phyloP scores from a whole-genome alignment of 164 flowering plant genomes.

The Vitis amurensis region DNA sequence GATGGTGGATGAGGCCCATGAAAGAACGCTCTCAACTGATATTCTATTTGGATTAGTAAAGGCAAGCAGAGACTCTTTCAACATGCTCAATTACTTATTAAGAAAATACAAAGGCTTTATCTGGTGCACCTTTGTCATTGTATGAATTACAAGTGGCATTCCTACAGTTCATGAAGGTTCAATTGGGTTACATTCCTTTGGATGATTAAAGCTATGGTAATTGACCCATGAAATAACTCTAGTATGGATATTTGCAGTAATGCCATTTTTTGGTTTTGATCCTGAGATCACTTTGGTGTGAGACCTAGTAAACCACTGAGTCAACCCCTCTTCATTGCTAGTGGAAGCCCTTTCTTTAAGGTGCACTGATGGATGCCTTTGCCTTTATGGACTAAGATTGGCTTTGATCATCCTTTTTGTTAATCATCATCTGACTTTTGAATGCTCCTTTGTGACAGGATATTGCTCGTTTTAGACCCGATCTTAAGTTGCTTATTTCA shows the following conservation, averaged over 20 bases:
- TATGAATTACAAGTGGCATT: too few relatives aligned
- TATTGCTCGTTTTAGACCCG: constrained; percentile 84
- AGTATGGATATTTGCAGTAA: not conserved
- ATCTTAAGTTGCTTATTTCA: constrained; percentile 90
- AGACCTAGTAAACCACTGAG: not conserved
- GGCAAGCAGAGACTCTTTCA: constrained; percentile 37
- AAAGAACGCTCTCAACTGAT: constrained; percentile 94
- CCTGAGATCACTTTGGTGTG: not conserved
- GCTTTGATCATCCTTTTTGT: not conserved
- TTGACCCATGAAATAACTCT: not conserved
- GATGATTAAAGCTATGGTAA: not conserved
- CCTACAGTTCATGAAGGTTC: not conserved
- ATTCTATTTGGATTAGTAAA: constrained; percentile 91
- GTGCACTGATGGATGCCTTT: not conserved
- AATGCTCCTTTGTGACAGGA: constrained; percentile 44
- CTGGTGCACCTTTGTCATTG: too few relatives aligned
- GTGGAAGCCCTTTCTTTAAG: not conserved
- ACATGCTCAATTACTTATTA: not conserved
- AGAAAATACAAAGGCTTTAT: too few relatives aligned
- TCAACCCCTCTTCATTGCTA: not conserved
- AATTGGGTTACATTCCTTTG: not conserved
- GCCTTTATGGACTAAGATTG: not conserved
- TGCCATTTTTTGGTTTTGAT: not conserved
- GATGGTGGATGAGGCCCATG: constrained; percentile 99
- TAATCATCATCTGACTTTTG: not conserved